Evolutionary conservation across 805 yeast genomes (phyloP), one percentile per base, ranked within the genome.

Genomic region (Sugiyamaella chiloensis): DNA sequence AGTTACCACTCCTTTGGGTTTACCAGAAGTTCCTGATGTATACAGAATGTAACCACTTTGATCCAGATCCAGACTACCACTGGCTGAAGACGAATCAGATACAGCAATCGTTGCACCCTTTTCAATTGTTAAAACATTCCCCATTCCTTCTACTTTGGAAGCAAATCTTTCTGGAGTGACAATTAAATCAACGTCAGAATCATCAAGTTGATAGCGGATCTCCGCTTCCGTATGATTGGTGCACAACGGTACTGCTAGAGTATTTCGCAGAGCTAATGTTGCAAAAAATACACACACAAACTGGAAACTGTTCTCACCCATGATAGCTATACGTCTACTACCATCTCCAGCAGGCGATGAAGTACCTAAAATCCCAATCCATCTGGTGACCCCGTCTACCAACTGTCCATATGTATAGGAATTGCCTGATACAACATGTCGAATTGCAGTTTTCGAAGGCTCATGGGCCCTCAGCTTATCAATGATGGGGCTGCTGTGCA

Each of bases 21-120:
- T 58, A 19, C 68, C 67, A 3, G 66, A 60, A 2, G 67, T 63
- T 9, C 67, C 67, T n/a, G 66, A 61, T 1, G 67, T 63, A 55
- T 63, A 63, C 16, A 63, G 52, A 41, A 63, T 63, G 34, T 55
- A 63, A 52, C 51, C 72, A 41, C 56, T 24, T 11, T 49, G 35
- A 17, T 35, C 41, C n/a, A 27, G 26, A 17, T 40, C 11, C 7
- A 34, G 16, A 20, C 7, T 31, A 11, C 27, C 44, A 17, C 14
- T 19, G 11, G 40, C 21, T 9, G n/a, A 20, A 3, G 29, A 20
- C 8, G 47, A 29, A 8, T 9, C n/a, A 3, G 20, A 16, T 8
- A 14, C 11, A n/a, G 34, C 40, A 8, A 31, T 42, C 3, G 12
- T 42, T 6, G 30, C 19, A 16, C 26, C 17, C 8, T 41, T 42